Evolutionary conservation across 208 protist genomes (phyloP).

Genomic region (Wallacemonas rigidus): DNA sequence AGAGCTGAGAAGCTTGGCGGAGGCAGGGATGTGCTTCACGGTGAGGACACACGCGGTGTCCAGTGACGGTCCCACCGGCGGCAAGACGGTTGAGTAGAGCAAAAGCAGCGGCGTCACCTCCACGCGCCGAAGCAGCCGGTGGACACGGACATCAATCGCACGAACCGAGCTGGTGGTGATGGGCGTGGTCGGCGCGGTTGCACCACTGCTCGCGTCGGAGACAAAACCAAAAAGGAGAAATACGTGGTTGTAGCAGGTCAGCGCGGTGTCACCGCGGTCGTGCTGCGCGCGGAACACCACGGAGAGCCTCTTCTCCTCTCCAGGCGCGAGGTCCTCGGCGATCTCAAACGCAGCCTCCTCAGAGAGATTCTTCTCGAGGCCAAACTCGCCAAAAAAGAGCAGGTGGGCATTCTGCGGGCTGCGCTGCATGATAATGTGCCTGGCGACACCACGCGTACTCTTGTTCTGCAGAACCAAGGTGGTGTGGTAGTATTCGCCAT

Average conservation of each 20-base stretch:
- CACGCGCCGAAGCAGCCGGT: constrained; percentile 71
- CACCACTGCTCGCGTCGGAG: constrained; percentile 12
- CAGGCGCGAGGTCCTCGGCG: constrained; percentile 43
- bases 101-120: constrained; percentile 64
- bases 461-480: constrained; percentile 63
- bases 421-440: constrained; percentile 70
- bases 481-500: constrained; percentile 80
- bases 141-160: constrained; percentile 43
- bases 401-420: constrained; percentile 68
- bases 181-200: not conserved
- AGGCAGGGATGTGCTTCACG: constrained; percentile 45
- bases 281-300: constrained; percentile 68
- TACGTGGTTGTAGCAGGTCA: constrained; percentile 56
- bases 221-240: constrained; percentile 70
- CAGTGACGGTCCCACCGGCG: constrained; percentile 51
- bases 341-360: constrained; percentile 47
- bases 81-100: constrained; percentile 67
- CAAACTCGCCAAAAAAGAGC: constrained; percentile 58
- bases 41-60: constrained; percentile 52
- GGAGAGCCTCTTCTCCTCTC: constrained; percentile 37
- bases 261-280: constrained; percentile 38
- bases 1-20: constrained; percentile 7
- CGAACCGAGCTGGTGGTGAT: not conserved
- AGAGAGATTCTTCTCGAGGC: constrained; percentile 46
- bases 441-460: constrained; percentile 53